phyloP scores from a whole-genome alignment of 2,329 filamentous ascomycete genomes.

The Parastagonospora nodorum region DNA sequence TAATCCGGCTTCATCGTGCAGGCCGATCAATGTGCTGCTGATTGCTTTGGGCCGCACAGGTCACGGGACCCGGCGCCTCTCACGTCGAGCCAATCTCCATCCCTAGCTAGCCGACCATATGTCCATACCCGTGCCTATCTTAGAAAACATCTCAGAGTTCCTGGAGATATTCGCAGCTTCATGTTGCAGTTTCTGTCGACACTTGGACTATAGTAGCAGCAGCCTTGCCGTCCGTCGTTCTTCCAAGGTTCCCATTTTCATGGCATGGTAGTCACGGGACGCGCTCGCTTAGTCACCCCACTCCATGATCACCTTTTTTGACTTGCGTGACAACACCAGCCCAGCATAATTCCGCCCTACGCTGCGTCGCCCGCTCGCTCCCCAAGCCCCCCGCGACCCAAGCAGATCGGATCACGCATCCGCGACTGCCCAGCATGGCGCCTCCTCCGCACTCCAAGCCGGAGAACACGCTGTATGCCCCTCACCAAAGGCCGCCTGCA shows the following conservation, averaged over 20 bases:
- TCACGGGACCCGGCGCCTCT: not conserved
- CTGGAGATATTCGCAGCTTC: too few relatives aligned
- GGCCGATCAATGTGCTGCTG: not conserved
- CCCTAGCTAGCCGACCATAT: too few relatives aligned
- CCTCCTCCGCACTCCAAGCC: slow-evolving; percentile 96
- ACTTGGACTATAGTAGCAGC: too few relatives aligned
- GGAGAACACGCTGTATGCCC: slow-evolving; percentile 82
- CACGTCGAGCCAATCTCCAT: too few relatives aligned
- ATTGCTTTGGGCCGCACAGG: not conserved
- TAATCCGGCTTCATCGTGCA: not conserved
- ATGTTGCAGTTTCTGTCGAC: too few relatives aligned
- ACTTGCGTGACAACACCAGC: slow-evolving; percentile 13
- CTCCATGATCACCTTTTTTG: slow-evolving; percentile 20
- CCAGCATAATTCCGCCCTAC: slow-evolving; percentile 5
- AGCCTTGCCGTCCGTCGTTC: too few relatives aligned
- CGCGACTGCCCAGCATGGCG: slow-evolving; percentile 68
- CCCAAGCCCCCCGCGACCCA: slow-evolving; percentile 33
- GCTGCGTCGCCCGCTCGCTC: slow-evolving; percentile 36
- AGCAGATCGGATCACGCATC: slow-evolving; percentile 30
- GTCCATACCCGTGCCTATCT: too few relatives aligned
- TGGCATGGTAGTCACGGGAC: too few relatives aligned
- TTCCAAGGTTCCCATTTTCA: too few relatives aligned
- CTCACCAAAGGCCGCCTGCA: slow-evolving; percentile 7
- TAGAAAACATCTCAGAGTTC: too few relatives aligned
- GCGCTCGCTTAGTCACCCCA: slow-evolving; percentile 21